phyloP scores from a whole-genome alignment of 2,329 filamentous ascomycete genomes.

The Incumbomyces lentus region DNA sequence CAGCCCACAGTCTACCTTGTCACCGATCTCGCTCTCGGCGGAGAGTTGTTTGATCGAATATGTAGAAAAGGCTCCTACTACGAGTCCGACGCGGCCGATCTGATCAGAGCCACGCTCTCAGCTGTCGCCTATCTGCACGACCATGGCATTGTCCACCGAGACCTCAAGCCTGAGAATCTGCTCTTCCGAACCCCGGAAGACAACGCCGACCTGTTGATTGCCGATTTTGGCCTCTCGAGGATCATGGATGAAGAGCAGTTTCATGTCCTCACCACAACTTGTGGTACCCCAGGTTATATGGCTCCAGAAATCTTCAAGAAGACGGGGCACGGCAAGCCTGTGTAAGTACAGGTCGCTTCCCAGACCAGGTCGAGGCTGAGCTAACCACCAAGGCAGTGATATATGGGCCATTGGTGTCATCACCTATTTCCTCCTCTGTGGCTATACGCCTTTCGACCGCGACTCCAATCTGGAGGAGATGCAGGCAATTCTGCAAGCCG shows the following conservation, averaged over 20 bases:
- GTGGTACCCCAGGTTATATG: slow-evolving; percentile 97
- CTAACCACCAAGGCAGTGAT: slow-evolving; percentile 44
- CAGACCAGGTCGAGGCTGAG: slow-evolving; percentile 7
- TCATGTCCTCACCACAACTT: slow-evolving; percentile 93
- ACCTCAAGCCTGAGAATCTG: slow-evolving; percentile 94
- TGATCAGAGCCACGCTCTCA: slow-evolving; percentile 87
- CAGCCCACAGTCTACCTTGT: slow-evolving; percentile 67
- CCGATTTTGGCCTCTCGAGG: slow-evolving; percentile 86
- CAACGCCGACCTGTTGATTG: slow-evolving; percentile 91
- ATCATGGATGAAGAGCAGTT: slow-evolving; percentile 99
- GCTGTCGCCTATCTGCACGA: slow-evolving; percentile 98
- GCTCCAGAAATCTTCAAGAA: slow-evolving; percentile 99
- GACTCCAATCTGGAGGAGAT: slow-evolving; percentile 98
- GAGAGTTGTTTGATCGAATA: slow-evolving; percentile 96
- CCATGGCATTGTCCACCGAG: slow-evolving; percentile 95
- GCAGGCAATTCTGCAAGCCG: slow-evolving; percentile 93
- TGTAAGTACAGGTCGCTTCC: slow-evolving; percentile 41
- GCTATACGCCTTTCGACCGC: slow-evolving; percentile 95
- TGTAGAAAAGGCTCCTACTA: slow-evolving; percentile 98
- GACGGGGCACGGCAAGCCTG: slow-evolving; percentile 92
- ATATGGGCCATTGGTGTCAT: slow-evolving; percentile 98
- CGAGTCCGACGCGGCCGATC: slow-evolving; percentile 88
- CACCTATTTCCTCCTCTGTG: slow-evolving; percentile 95
- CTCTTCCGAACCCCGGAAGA: slow-evolving; percentile 96
- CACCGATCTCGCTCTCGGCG: slow-evolving; percentile 88